A percentile compares a stretch with the other conserved stretches of the same genome.
These are phyloP conservation scores for Hordeum pubiflorum DNA, from an alignment of 202 grass and related monocot genomes.

Conservation along the genomic window DNA sequence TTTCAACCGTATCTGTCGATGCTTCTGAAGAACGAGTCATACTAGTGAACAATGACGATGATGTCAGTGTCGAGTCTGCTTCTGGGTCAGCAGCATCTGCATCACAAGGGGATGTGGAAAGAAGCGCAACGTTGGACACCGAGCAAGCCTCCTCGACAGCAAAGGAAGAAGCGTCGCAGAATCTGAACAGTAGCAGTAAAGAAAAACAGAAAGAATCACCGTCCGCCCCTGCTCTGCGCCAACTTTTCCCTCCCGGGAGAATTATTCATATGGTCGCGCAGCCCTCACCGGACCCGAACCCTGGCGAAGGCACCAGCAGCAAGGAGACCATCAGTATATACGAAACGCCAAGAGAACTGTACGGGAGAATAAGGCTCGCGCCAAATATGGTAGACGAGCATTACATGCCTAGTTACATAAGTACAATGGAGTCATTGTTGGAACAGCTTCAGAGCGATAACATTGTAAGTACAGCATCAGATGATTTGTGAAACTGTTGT, in stretches of 20 bases:
- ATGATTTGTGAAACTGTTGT: slow-evolving; percentile 31
- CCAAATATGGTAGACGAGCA: slow-evolving; percentile 71
- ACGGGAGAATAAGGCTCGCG: slow-evolving; percentile 63
- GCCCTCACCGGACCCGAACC: slow-evolving; percentile 12
- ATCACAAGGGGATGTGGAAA: slow-evolving; percentile 18
- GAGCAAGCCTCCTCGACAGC: neutral
- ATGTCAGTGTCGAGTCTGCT: neutral
- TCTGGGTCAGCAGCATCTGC: neutral
- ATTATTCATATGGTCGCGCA: slow-evolving; percentile 75
- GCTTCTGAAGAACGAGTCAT: slow-evolving; percentile 12
- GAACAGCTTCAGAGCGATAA: slow-evolving; percentile 43
- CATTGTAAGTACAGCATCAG: slow-evolving; percentile 11
- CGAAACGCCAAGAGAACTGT: slow-evolving; percentile 69
- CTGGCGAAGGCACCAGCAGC: slow-evolving; percentile 26
- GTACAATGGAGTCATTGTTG: slow-evolving; percentile 57
- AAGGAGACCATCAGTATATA: slow-evolving; percentile 39
- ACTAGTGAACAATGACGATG: neutral
- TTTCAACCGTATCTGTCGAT: neutral
- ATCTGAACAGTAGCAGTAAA: neutral
- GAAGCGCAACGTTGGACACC: neutral
- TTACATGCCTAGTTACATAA: slow-evolving; percentile 76
- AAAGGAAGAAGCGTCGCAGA: neutral
- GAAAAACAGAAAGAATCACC: slow-evolving; percentile 27
- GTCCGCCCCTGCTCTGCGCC: neutral
- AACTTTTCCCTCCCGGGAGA: slow-evolving; percentile 72